Conservation (phyloP, 805 yeast genomes). For the Lachancea sp. region DNA sequence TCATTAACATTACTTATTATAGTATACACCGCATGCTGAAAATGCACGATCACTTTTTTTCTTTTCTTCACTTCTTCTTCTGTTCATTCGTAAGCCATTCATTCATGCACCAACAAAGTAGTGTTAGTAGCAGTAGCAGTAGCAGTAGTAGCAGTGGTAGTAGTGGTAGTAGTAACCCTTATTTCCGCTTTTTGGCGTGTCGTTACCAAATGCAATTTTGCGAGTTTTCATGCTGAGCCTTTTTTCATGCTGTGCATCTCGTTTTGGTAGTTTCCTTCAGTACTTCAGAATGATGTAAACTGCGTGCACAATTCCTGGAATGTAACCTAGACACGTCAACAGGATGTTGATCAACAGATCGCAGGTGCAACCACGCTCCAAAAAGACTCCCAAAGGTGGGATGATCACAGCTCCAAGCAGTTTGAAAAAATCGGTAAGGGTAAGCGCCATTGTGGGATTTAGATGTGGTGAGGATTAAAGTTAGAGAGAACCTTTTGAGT, state of each 20-base stretch:
- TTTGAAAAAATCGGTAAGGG: slow-evolving; percentile 8
- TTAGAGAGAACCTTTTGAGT: no score
- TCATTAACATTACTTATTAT: slow-evolving; percentile 3
- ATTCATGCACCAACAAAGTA: no score
- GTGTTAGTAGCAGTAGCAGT: no score
- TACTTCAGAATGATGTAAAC: slow-evolving; percentile 41
- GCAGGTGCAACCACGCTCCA: slow-evolving; percentile 43
- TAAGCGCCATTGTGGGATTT: slow-evolving; percentile 3
- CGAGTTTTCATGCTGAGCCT: no score
- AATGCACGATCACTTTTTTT: no score
- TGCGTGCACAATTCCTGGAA: slow-evolving; percentile 66
- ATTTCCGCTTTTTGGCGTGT: no score
- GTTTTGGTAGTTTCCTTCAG: no score
- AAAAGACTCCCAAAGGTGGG: slow-evolving; percentile 54
- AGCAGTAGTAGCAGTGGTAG: no score
- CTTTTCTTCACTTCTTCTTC: no score
- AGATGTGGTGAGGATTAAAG: background rate
- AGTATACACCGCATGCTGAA: background rate
- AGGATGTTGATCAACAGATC: slow-evolving; percentile 42
- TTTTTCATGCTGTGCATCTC: no score
- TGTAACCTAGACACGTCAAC: slow-evolving; percentile 60
- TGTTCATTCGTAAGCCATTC: background rate
- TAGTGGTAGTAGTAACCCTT: no score
- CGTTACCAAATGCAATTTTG: no score
- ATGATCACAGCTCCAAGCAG: slow-evolving; percentile 34